Evolutionary conservation across 2,329 filamentous ascomycete genomes (phyloP), one percentile per base, ranked within the genome.

Genomic region (Colletotrichum lini): DNA sequence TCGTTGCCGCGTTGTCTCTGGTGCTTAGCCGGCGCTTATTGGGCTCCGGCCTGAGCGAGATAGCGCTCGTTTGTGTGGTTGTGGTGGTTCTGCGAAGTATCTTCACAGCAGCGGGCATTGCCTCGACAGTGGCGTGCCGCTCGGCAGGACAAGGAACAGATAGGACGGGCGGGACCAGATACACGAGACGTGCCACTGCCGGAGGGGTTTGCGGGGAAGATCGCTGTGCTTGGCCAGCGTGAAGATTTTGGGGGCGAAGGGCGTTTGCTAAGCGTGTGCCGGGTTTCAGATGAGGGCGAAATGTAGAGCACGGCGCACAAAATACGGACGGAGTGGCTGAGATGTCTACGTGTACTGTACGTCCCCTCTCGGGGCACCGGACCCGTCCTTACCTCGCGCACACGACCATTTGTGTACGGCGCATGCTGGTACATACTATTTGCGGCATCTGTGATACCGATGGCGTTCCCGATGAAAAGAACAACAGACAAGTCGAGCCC

Each of bases 281-380:
- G 45, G 65, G 68, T 71, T 71, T 71, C 68, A 71, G 68, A 68
- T 68, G 68, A 63, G 65, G 42, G 52, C 52, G 42, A 67, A 35
- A 42, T 40, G n/a, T 44, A 49, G 67, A 61, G 62, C 49, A 59
- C 64, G 64, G 64, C 13, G 60, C 52, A 30, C 64, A 68, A 59
- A 59, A 58, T 58, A 62, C 26, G 40, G 65, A 71, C 53, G 65
- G 52, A 62, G 67, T 70, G 67, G 63, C 63, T 70, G 56, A 57
- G 18, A 47, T 42, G 63, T 61, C 21, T 67, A 61, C 56, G 67
- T 57, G 68, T 68, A 16, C 8, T 57, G 68, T 68, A 16, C 8
- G n/a, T 40, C 38, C 30, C 30, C 6, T 47, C 57, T 18, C 23
- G 21, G 38, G 50, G 38, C 35, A 50, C 16, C 56, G 58, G 45